Percentiles rank a stretch among this genome's conserved stretches.
phyloP scores from a whole-genome alignment of 129 eudicot species.

The Ambrosia trifida region DNA sequence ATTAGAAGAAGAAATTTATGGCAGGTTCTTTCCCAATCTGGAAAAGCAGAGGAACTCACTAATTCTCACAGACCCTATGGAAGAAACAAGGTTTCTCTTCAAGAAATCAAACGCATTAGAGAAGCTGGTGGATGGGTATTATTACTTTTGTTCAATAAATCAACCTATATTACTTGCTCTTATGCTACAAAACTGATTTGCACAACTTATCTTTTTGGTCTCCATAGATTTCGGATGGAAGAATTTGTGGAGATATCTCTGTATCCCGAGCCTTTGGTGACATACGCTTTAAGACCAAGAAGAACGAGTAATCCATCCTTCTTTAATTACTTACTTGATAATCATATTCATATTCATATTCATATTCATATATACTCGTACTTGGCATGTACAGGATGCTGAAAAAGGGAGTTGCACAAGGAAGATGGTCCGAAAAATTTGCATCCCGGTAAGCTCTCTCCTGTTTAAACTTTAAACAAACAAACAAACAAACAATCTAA shows the following conservation, averaged over 20 bases:
- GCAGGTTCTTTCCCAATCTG: conserved; percentile 86
- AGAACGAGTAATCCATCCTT: conserved; percentile 62
- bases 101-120: conserved; percentile 77
- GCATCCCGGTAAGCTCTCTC: conserved; percentile 67
- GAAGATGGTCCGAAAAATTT: conserved; percentile 89
- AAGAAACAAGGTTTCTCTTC: conserved; percentile 68
- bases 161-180: too few species aligned
- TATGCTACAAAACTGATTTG: background rate
- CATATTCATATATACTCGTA: too few species aligned
- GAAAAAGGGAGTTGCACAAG: conserved; percentile 79
- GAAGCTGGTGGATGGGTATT: conserved; percentile 99
- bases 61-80: conserved; percentile 94
- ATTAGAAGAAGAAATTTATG: background rate
- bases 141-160: too few species aligned
- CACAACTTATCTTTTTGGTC: conserved; percentile 8
- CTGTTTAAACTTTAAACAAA: background rate
- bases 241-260: conserved; percentile 96
- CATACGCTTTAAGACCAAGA: conserved; percentile 89
- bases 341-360: too few species aligned
- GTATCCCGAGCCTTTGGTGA: conserved; percentile 99
- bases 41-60: conserved; percentile 85
- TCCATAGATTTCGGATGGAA: conserved; percentile 78
- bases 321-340: conserved; percentile 13
- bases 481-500: background rate
- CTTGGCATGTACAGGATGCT: too few species aligned